phyloP scores from a whole-genome alignment of 1,284 basidiomycete species.

The Tilletia indica region DNA sequence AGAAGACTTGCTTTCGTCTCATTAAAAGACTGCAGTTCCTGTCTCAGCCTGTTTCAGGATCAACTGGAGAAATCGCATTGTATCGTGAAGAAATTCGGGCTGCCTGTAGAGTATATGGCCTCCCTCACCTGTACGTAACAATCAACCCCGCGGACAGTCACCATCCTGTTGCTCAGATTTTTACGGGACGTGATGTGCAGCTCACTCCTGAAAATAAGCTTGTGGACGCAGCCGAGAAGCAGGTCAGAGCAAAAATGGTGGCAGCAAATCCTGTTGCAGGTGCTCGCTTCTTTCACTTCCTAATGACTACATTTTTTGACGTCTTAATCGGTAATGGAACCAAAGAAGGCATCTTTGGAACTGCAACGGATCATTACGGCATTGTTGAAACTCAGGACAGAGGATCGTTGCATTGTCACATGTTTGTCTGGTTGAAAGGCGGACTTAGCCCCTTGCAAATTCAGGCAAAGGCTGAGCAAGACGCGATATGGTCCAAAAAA shows the following conservation, averaged over 20 bases:
- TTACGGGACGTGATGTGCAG: not conserved
- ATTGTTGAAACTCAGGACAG: not conserved
- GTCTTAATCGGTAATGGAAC: not conserved
- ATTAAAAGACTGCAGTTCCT: not conserved
- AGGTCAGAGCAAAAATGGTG: not conserved
- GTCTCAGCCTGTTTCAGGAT: not conserved
- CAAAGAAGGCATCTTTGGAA: not conserved
- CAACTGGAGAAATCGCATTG: not conserved
- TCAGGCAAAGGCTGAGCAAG: not conserved
- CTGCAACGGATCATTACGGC: not conserved
- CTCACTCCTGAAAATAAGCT: not conserved
- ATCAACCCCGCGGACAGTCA: not conserved
- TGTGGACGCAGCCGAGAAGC: not conserved
- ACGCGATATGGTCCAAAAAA: not conserved
- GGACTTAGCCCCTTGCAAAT: not conserved
- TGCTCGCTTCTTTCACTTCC: not conserved
- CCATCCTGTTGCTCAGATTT: not conserved
- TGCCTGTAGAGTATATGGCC: not conserved
- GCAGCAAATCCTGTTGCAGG: not conserved
- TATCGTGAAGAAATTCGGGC: not conserved
- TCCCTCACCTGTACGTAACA: not conserved
- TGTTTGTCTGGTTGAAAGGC: not conserved
- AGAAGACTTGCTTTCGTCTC: not conserved
- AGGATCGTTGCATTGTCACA: slow-evolving; percentile 2
- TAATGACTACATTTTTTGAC: not conserved